Percentiles rank a stretch among this genome's conserved stretches.
Conservation (phyloP, 345 rosid genomes). For the Hypericum androsaemum region DNA sequence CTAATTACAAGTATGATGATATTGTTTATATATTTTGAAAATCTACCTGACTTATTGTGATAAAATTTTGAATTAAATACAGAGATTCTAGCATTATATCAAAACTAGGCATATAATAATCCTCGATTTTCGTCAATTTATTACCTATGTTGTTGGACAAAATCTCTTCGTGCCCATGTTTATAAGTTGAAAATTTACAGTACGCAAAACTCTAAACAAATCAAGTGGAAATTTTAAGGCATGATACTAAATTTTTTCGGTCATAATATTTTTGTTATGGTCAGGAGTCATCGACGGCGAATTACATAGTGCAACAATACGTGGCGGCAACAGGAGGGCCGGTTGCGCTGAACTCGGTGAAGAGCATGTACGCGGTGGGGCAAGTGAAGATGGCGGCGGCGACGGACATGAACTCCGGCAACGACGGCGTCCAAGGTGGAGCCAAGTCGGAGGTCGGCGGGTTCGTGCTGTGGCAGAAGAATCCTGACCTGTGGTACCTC, state of each 20-base stretch:
- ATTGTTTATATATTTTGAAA: too few relatives aligned
- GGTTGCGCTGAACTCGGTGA: slow-evolving; percentile 40
- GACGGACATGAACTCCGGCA: slow-evolving; percentile 58
- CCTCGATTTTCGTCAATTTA: too few relatives aligned
- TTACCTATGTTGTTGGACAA: too few relatives aligned
- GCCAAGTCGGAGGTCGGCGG: slow-evolving; percentile 72
- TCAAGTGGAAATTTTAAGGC: too few relatives aligned
- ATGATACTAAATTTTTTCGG: neutral
- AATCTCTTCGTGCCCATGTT: too few relatives aligned
- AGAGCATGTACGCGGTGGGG: slow-evolving; percentile 82
- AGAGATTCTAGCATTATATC: too few relatives aligned
- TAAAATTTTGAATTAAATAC: too few relatives aligned
- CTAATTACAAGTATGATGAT: too few relatives aligned
- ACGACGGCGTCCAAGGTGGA: slow-evolving; percentile 32
- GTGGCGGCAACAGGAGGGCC: slow-evolving; percentile 80
- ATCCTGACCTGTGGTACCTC: slow-evolving; percentile 78
- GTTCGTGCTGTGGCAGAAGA: slow-evolving; percentile 86
- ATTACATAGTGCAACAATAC: slow-evolving; percentile 76
- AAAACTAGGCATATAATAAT: too few relatives aligned
- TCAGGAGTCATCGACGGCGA: slow-evolving; percentile 79
- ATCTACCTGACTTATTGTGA: too few relatives aligned
- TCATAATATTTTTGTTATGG: neutral
- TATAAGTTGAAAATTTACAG: too few relatives aligned
- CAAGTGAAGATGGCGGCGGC: slow-evolving; percentile 71
- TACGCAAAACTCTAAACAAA: too few relatives aligned